phyloP scores from a whole-genome alignment of 306 rosid species.

The Pterocarpus macrocarpus region DNA sequence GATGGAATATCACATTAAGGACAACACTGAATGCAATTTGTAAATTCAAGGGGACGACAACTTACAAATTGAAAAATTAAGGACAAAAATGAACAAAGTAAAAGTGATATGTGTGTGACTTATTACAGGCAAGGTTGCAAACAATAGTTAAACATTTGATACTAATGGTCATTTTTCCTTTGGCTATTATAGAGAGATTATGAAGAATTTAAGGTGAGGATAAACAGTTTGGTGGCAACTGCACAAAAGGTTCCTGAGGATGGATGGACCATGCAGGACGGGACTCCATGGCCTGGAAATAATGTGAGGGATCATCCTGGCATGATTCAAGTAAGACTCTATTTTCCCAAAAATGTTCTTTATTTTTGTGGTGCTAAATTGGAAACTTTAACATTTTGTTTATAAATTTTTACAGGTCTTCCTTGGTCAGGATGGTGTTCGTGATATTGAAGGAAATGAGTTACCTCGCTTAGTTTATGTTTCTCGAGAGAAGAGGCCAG shows the following conservation, averaged over 20 bases:
- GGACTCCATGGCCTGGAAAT: conserved; percentile 98
- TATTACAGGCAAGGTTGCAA: conserved; percentile 3
- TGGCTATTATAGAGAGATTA: conserved; percentile 77
- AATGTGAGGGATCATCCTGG: conserved; percentile 98
- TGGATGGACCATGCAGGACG: conserved; percentile 99
- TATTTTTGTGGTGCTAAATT: background rate
- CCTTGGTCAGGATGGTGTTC: conserved; percentile 87
- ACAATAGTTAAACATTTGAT: conserved; percentile 26
- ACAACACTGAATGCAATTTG: background rate
- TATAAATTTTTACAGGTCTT: conserved; percentile 63
- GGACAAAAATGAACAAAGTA: background rate
- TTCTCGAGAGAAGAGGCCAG: conserved; percentile 97
- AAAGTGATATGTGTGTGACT: background rate
- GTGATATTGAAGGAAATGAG: conserved; percentile 88
- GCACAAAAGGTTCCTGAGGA: conserved; percentile 96
- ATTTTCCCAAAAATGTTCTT: background rate
- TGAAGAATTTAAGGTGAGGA: conserved; percentile 91
- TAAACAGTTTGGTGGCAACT: conserved; percentile 86
- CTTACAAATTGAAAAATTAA: conserved; percentile 2
- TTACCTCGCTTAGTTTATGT: conserved; percentile 87
- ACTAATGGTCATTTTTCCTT: background rate
- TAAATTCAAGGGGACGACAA: conserved; percentile 6
- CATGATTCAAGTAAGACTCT: conserved; percentile 90
- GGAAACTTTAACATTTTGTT: background rate
- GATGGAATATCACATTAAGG: conserved; percentile 23